Evolutionary conservation across 2,329 filamentous ascomycete species (phyloP).

Genomic region (Trichocomaceae sp.): DNA sequence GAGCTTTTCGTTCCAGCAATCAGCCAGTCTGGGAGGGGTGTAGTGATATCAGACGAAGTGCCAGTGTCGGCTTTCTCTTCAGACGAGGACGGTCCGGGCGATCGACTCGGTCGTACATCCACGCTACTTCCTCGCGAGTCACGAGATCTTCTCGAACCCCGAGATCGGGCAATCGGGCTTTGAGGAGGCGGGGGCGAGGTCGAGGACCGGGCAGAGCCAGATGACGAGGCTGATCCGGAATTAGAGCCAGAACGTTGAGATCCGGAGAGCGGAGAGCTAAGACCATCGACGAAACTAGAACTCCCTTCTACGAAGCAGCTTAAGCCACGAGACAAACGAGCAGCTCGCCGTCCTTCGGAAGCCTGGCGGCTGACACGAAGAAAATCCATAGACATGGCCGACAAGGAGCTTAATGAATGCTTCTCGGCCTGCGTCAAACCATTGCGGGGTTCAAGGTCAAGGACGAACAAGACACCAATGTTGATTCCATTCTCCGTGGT

Average conservation of each 20-base stretch:
- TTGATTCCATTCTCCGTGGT: conserved; percentile 50
- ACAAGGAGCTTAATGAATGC: conserved; percentile 52
- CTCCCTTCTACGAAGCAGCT: conserved; percentile 50
- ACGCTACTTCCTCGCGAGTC: conserved; percentile 12
- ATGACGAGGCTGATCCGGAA: conserved; percentile 20
- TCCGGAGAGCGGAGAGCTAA: conserved; percentile 17
- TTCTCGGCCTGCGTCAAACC: conserved; percentile 37
- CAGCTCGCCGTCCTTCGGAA: conserved; percentile 47
- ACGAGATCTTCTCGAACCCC: conserved; percentile 7
- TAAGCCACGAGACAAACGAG: conserved; percentile 50
- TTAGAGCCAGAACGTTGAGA: conserved; percentile 13
- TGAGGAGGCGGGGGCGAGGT: conserved; percentile 1
- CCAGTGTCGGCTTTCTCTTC: conserved; percentile 24
- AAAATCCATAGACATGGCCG: conserved; percentile 53
- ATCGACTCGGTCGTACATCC: conserved; percentile 17
- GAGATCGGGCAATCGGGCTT: conserved; percentile 6
- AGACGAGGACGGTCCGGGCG: conserved; percentile 22
- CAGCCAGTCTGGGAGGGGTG: conserved; percentile 29
- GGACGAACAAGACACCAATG: conserved; percentile 55
- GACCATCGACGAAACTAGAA: conserved; percentile 33
- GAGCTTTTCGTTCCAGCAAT: conserved; percentile 20
- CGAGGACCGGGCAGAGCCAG: conserved; percentile 14
- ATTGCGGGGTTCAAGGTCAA: conserved; percentile 50
- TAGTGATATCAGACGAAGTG: conserved; percentile 22
- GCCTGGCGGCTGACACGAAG: conserved; percentile 50